Base-by-base conservation (phyloP, 1,139 yeast species). In the Yamadazyma sp. region DNA sequence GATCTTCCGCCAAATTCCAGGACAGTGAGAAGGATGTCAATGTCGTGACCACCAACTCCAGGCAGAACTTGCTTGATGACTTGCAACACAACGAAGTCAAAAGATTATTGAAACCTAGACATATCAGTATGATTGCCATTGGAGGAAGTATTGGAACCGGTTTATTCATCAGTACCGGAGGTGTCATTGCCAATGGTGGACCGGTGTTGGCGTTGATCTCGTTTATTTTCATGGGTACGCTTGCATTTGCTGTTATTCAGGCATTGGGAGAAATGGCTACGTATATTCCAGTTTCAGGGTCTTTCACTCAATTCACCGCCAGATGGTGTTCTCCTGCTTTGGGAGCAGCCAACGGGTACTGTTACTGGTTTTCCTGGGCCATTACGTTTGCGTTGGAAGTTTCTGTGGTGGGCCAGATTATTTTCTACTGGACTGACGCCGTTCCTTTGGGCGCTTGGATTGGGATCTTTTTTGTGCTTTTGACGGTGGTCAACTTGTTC, bases 321-420 rank as follows among this genome's bases (percentile, higher is more conserved):
- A 65, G 89, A 54, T 86, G 86, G 70, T 59, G 77, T 39, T 78
- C 85, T 9, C 83, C 82, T 21, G 78, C 89, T 8, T 65, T 84
- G 41, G 94, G 95, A 46, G 87, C 86, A 41, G 81, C 94, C 33
- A 80, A 82, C 51, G 94, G 92, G 40, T 86, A 87, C 78, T 73
- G 80, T 64, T 88, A 87, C 59, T 86, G 92, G 90, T 86, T 85
- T 61, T 78, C 86, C 15, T 86, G 94, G 92, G 87, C 88, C 39
- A 81, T 84, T 47, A 85, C 95, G 2, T 85, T 78, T 62, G 87
- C 95, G 6, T 78, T 86, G 43, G 96, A 87, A 62, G 67, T 87
- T 41, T 82, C 90, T 12, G 86, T 87, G 18, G 80, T 84, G 25
- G 90, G 94, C 16, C 87, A 84, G 60, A 76, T 86, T 37, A 76